Evolutionary conservation across 345 rosid species (phyloP).

Genomic region (Psidium friedrichsthalianum): DNA sequence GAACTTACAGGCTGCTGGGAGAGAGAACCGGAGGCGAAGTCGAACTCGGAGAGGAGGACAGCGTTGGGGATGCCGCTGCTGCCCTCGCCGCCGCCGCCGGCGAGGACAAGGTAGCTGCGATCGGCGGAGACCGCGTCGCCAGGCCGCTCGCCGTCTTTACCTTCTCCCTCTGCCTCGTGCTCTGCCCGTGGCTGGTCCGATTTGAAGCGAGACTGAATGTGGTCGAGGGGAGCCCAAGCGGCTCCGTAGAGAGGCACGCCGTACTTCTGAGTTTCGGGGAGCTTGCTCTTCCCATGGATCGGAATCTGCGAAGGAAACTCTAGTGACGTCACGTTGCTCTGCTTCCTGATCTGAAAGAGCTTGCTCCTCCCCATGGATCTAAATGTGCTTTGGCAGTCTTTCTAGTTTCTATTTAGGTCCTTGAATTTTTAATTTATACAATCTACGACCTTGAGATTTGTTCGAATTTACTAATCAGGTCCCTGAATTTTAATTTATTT

Average conservation of each 20-base stretch:
- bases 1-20: slow-evolving; percentile 56
- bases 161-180: slow-evolving; percentile 1
- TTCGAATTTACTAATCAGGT: neutral
- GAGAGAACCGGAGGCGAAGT: slow-evolving; percentile 49
- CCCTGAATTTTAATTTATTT: neutral
- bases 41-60: slow-evolving; percentile 35
- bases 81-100: slow-evolving; percentile 94
- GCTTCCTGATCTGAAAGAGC: neutral
- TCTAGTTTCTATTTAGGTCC: neutral
- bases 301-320: neutral
- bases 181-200: neutral
- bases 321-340: neutral
- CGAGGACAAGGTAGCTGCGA: slow-evolving; percentile 27
- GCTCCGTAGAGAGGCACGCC: slow-evolving; percentile 77
- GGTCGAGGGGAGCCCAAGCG: slow-evolving; percentile 51
- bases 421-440: neutral
- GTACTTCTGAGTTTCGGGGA: slow-evolving; percentile 41
- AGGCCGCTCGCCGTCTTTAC: neutral
- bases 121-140: neutral
- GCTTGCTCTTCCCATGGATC: neutral
- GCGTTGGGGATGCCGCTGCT: slow-evolving; percentile 76
- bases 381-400: neutral
- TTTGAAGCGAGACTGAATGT: slow-evolving; percentile 28
- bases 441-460: neutral
- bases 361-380: no score